These are phyloP conservation scores for Gossypium turneri DNA, from an alignment of 345 rosid species.

Conservation along the genomic window DNA sequence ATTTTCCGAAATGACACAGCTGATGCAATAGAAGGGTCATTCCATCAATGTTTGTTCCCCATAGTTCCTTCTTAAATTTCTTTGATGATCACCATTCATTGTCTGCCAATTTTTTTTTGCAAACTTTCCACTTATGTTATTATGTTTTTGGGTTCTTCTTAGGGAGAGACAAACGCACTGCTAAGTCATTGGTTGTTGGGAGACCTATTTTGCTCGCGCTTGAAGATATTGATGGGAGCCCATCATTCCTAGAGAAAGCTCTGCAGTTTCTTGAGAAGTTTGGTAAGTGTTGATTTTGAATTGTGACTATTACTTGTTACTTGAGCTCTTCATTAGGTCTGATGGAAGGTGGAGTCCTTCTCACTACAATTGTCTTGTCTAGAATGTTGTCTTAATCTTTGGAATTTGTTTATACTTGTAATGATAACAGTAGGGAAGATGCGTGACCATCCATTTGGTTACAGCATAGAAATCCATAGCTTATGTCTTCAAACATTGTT, in stretches of 20 bases:
- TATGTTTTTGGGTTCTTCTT: constrained; percentile 14
- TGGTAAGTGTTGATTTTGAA: constrained; percentile 50
- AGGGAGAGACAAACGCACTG: constrained; percentile 94
- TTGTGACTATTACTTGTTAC: neutral
- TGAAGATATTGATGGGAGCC: constrained; percentile 98
- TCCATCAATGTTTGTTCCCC: constrained; percentile 61
- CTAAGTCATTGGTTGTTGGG: constrained; percentile 95
- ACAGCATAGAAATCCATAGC: neutral
- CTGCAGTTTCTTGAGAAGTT: constrained; percentile 85
- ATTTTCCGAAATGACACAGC: constrained; percentile 68
- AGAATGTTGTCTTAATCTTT: neutral
- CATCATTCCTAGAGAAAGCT: constrained; percentile 98
- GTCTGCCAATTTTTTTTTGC: constrained; percentile 8
- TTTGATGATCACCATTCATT: constrained; percentile 9
- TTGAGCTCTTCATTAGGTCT: constrained; percentile 2
- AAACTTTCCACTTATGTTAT: constrained; percentile 6
- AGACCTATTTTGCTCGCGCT: constrained; percentile 98
- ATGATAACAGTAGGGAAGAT: neutral
- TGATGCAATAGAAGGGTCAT: constrained; percentile 77
- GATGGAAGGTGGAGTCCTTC: constrained; percentile 1
- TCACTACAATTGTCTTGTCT: neutral
- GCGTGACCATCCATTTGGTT: neutral
- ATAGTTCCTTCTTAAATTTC: constrained; percentile 11
- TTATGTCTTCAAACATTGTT: neutral
- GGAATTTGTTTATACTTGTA: constrained; percentile 2